Evolutionary conservation across 2,329 filamentous ascomycete genomes (phyloP), one percentile per base, ranked within the genome.

Genomic region (Trichoderma endophyticum): DNA sequence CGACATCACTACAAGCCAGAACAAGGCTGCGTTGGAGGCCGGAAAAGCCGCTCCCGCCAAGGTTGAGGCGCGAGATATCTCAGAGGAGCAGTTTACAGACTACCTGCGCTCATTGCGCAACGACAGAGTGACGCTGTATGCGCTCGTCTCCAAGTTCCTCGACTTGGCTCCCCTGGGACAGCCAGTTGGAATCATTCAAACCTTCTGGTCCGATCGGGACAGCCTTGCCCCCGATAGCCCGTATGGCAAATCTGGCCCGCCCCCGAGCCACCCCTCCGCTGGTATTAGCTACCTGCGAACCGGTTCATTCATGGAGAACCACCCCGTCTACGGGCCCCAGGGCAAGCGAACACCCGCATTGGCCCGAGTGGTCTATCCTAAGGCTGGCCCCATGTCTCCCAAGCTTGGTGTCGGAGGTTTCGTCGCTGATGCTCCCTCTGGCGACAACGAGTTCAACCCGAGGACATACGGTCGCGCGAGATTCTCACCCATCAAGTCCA

Each of bases 261-360:
- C 89, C 0, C 82, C 84, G 8, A 89, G 86, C 24, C 89, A 91
- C 75, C 89, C 89, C 4, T 91, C 89, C 15, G 89, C 86, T 36
- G 89, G 89, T 72, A 82, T 91, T 67, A 89, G 88, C 69, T 91
- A 91, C 79, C 81, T 90, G 71, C 86, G 89, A 67, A 89, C 88
- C 1, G 80, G 80, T 48, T 83, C 85, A 51, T 88, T 83, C 78
- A 80, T 88, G 75, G 85, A 88, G 72, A 90, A 90, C 78, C 88
- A 91, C 77, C 86, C 89, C 2, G 75, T 89, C 26, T 90, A 90
- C 76, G 89, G 89, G 2, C 89, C 89, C 11, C 89, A 90, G 77
- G 82, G 78, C 68, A 74, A 82, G 30, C 85, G 85, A 73, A 76
- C 84, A 6, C 85, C 87, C 6, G 81, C 86, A n/a, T 77, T 84